phyloP scores from a whole-genome alignment of 371 early-diverging fungal species.

The Syncephalastrum sp. region DNA sequence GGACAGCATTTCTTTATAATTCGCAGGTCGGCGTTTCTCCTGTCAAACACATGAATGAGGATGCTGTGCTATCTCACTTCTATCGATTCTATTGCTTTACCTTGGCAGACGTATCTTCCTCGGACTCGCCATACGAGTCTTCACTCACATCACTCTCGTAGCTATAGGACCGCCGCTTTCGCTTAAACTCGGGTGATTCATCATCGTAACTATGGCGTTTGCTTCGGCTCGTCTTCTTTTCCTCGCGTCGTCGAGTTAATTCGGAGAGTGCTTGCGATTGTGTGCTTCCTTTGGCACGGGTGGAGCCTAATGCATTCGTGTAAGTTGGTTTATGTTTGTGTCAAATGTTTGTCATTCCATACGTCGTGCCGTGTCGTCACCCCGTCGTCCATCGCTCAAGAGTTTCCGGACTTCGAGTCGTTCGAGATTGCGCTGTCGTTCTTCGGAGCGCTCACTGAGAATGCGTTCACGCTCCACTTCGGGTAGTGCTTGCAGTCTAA shows the following conservation, averaged over 20 bases:
- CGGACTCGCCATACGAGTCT: constrained; percentile 30
- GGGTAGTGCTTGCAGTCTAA: constrained; percentile 59
- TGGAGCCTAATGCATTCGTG: constrained; percentile 41
- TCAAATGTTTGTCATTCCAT: constrained; percentile 4
- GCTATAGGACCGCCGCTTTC: constrained; percentile 18
- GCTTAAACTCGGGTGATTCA: constrained; percentile 37
- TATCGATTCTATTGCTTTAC: constrained; percentile 12
- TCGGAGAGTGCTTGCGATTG: constrained; percentile 54
- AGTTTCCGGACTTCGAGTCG: constrained; percentile 59
- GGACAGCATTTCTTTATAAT: constrained; percentile 60
- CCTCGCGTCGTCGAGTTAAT: constrained; percentile 54
- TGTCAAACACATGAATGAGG: not conserved
- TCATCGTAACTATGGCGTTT: constrained; percentile 29
- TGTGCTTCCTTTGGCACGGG: constrained; percentile 54
- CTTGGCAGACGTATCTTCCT: constrained; percentile 24
- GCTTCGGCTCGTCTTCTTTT: constrained; percentile 36
- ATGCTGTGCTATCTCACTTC: too few species aligned
- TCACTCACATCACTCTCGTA: constrained; percentile 34
- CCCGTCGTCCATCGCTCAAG: constrained; percentile 51
- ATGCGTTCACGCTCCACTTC: constrained; percentile 81
- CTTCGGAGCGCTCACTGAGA: constrained; percentile 74
- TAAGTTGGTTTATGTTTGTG: not conserved
- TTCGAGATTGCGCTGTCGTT: constrained; percentile 56
- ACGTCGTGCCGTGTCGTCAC: constrained; percentile 56
- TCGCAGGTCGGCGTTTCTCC: constrained; percentile 45